These are phyloP conservation scores for Malassezia arunalokei DNA, from an alignment of 1,284 basidiomycete genomes.

Conservation along the genomic window DNA sequence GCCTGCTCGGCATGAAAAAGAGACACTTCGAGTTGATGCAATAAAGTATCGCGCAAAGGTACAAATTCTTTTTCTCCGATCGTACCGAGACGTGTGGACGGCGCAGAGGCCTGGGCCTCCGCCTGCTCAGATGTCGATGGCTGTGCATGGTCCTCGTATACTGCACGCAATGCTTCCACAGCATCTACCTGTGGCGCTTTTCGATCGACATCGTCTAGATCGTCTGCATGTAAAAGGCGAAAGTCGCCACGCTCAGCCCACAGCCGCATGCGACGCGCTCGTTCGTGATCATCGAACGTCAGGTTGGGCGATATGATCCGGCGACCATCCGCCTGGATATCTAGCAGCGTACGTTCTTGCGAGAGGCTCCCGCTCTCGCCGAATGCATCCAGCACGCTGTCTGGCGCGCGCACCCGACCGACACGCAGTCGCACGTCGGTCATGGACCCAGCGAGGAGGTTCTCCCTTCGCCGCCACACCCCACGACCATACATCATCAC, in stretches of 20 bases:
- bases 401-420: not conserved
- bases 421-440: not conserved
- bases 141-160: not conserved
- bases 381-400: not conserved
- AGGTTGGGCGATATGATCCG: not conserved
- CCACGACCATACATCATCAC: too few species aligned
- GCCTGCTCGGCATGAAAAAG: slow-evolving; percentile 33
- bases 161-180: not conserved
- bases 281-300: slow-evolving; percentile 1
- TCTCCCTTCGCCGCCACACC: not conserved
- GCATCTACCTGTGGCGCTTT: not conserved
- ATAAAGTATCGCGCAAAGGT: slow-evolving; percentile 20
- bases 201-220: not conserved
- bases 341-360: slow-evolving; percentile 11
- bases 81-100: slow-evolving; percentile 15
- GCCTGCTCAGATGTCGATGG: not conserved
- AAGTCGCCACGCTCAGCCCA: slow-evolving; percentile 39
- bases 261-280: slow-evolving; percentile 18
- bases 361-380: not conserved
- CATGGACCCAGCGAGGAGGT: not conserved
- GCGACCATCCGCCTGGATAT: slow-evolving; percentile 9
- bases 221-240: slow-evolving; percentile 12
- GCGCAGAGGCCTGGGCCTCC: not conserved
- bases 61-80: slow-evolving; percentile 30
- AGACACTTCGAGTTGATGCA: slow-evolving; percentile 25